Evolutionary conservation across 73 alveolate genomes (phyloP), one percentile per base, ranked within the genome.

Genomic region (Paramecium pentaurelia): DNA sequence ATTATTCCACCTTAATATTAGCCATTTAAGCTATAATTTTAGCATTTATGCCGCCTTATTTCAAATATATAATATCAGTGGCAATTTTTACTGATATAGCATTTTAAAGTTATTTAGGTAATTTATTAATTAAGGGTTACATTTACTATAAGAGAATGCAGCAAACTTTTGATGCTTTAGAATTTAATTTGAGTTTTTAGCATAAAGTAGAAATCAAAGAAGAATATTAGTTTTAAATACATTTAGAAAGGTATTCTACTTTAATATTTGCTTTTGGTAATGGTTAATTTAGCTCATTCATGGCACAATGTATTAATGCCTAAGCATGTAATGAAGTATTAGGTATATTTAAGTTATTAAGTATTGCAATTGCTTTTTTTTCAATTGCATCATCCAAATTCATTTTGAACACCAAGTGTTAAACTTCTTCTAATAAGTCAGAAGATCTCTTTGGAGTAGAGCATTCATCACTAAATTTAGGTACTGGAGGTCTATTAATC

Each of bases 401-500:
- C 58, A 37, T 75, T 34, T 30, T 34, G 68, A n/a, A 75, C 8
- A 75, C 49, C 3, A 37, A 75, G 18, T 75, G 68, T 16, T 12
- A 37, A 10, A 75, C 68, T 40, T 75, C 88, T 5, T 75, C 88
- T 34, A 75, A 12, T 40, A 75, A 45, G 49, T 34, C 36, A 22
- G 38, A 10, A 34, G 58, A 75, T 37, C 38, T 22, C 34, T 75
- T 40, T 34, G 88, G 88, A 34, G 88, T 75, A 32, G 58, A 12
- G 12, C 88, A 36, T 34, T 75, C 88, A 14, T 75, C 88, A 37
- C 36, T 36, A 40, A 75, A 75, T 37, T 75, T 75, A 8, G 88
- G 88, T 75, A 75, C 88, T 75, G 88, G 88, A 34, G 88, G 88
- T 40, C 88, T 75, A 37, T 16, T 18, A 25, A 54, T 54, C 70